Base-by-base conservation (phyloP, 2,329 filamentous ascomycete genomes). In the Domatiomyces globalis region DNA sequence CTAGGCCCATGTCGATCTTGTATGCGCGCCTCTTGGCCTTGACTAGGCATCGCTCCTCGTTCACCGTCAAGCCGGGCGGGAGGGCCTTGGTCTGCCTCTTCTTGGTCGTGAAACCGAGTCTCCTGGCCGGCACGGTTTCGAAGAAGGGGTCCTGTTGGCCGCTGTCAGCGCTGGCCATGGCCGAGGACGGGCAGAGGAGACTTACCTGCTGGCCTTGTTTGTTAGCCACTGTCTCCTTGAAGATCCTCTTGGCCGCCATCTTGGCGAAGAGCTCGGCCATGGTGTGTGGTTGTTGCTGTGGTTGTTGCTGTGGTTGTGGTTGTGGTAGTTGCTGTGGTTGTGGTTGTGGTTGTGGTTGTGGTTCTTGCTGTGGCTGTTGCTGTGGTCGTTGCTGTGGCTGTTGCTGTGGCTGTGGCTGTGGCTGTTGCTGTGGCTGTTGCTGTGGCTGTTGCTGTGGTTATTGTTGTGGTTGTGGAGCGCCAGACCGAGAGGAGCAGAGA, bases 81-180 rank as follows among this genome's bases (percentile, higher is more conserved):
- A 89, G 73, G 19, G 87, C 85, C 70, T 94, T 94, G 71, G 85
- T 87, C 64, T 83, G 79, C 68, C 85, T 94, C 73, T 87, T 90
- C 52, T 77, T 74, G 66, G 88, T 94, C 58, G 80, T 71, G 43
- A 85, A 72, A 39, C 59, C 59, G 7, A 61, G 49, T 56, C 80
- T 77, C 7, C 84, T 85, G 43, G 89, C 83, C 19, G 83, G 81
- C 36, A 95, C 81, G 59, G 81, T 75, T 66, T 94, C 87, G 62
- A 89, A 94, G 71, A 88, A 95, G 5, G 89, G 88, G 65, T 96
- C 89, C 86, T 95, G 62, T 49, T 17, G 49, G 44, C 27, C 49
- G 36, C n/a, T n/a, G 45, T 45, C 10, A 48, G 47, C 50, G 29
- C 33, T 25, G 49, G 46, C 33, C 27, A 22, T 22, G 20, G 42